Evolutionary conservation across 495 filamentous ascomycete species (phyloP).

Genomic region (Aspergillus funiculosus): DNA sequence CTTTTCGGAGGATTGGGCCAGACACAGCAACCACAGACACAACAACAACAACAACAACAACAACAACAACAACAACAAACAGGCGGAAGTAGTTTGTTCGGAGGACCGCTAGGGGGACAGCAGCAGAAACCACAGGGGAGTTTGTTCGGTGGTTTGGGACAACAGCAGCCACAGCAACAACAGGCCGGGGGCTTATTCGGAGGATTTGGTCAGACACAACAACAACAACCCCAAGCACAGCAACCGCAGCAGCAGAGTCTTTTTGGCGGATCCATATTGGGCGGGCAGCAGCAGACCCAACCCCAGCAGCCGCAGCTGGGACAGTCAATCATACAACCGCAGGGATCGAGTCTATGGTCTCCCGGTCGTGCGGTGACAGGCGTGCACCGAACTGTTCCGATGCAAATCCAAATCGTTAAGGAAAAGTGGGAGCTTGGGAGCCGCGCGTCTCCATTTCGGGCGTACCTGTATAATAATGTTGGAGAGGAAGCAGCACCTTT

Average conservation of each 20-base stretch:
- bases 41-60: slow-evolving; percentile 24
- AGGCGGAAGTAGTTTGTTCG: slow-evolving; percentile 34
- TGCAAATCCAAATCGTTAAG: slow-evolving; percentile 72
- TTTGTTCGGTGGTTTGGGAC: slow-evolving; percentile 23
- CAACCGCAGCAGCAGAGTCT: slow-evolving; percentile 22
- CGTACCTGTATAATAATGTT: slow-evolving; percentile 93
- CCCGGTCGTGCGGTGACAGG: slow-evolving; percentile 45
- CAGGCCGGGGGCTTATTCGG: slow-evolving; percentile 21
- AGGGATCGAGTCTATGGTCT: slow-evolving; percentile 44
- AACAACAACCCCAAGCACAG: slow-evolving; percentile 22
- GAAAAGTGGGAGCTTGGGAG: slow-evolving; percentile 77
- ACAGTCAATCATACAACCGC: slow-evolving; percentile 29
- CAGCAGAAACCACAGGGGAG: slow-evolving; percentile 36
- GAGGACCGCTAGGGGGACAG: slow-evolving; percentile 25
- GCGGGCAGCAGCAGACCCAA: slow-evolving; percentile 37
- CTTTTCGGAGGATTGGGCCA: slow-evolving; percentile 24
- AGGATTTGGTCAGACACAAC: slow-evolving; percentile 19
- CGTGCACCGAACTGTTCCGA: slow-evolving; percentile 72
- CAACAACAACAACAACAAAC: slow-evolving; percentile 16
- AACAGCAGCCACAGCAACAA: slow-evolving; percentile 13
- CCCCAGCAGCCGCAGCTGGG: slow-evolving; percentile 35
- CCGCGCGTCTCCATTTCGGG: slow-evolving; percentile 70
- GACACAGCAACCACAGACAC: slow-evolving; percentile 26
- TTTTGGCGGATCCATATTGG: slow-evolving; percentile 32
- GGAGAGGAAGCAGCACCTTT: slow-evolving; percentile 71